A percentile compares a stretch with the other conserved stretches of the same genome.
Conservation (phyloP, 768 basidiomycete species). For the Pholiota microspora region DNA sequence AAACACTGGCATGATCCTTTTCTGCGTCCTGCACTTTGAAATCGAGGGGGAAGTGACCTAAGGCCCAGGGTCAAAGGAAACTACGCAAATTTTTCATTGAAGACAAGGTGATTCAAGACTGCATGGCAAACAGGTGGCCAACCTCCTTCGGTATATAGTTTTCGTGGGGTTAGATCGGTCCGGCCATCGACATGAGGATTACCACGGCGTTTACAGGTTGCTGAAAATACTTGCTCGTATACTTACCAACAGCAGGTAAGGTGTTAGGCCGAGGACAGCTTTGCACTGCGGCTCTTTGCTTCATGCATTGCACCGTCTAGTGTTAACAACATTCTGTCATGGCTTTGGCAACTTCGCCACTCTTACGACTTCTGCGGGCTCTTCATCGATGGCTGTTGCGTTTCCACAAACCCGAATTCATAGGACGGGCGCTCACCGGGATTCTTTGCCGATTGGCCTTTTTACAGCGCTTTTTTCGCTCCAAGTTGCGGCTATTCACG, state of each 20-base stretch:
- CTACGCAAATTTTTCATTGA: too few species aligned
- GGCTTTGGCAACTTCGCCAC: slow-evolving; percentile 4
- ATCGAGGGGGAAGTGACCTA: too few species aligned
- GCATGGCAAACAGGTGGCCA: too few species aligned
- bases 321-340: neutral
- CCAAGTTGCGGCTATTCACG: neutral
- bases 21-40: too few species aligned
- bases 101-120: too few species aligned
- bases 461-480: slow-evolving; percentile 8
- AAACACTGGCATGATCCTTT: too few species aligned
- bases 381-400: slow-evolving; percentile 7
- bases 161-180: neutral
- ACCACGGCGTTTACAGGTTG: neutral
- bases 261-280: neutral
- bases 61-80: too few species aligned
- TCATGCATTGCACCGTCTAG: neutral
- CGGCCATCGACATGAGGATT: neutral
- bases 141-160: too few species aligned
- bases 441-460: slow-evolving; percentile 8
- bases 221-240: neutral
- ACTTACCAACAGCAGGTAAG: neutral
- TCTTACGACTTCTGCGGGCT: slow-evolving; percentile 2
- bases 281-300: neutral
- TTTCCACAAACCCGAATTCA: slow-evolving; percentile 6
- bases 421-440: slow-evolving; percentile 1